Base-by-base conservation (phyloP, 2,329 filamentous ascomycete species). In the Monilinia polystroma region DNA sequence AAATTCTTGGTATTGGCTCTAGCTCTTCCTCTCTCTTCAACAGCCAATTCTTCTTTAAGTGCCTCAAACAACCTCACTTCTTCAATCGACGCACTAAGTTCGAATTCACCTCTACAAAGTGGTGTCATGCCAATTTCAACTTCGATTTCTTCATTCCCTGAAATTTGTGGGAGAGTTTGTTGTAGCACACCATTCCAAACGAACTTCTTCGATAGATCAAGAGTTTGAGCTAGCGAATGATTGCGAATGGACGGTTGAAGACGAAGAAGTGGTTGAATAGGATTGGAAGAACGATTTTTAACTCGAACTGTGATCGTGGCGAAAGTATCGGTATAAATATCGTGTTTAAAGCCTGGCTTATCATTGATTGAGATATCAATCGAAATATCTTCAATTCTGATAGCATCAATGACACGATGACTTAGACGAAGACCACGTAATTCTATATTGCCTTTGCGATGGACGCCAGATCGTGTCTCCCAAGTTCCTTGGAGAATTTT, bases 141-240 rank as follows among this genome's bases (percentile, higher is more conserved):
- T 68, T 88, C 84, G 0, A 83, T 81, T n/a, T 79, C 84, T 55
- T 84, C 81, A 5, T 86, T 84, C 0, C 87, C 85, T 7, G 79
- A 77, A 1, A 97, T 76, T 8, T 85, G 75, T 0, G 90, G 87
- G 0, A 97, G 79, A 1, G 85, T 82, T 74, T 89, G 88, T 78
- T 97, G 93, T 67, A 97, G 78, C 41, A 90, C 88, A 1, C 93
- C 93, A 70, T 92, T 94, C 89, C 92, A 95, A 1, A 89, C 88
- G 64, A 97, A 84, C 70, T 92, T 91, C 74, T 91, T 88, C 53
- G 90, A 90, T 66, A 94, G 86, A 76, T 97, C 93, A 20, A 96
- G 84, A 2, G 91, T 90, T 18, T 91, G 82, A 68, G 87, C 87
- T 12, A 75, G 71, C 1, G 69, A 63, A 20, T 93, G 87, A 73